A percentile compares a stretch with the other conserved stretches of the same genome.
Conservation (phyloP, 805 yeast genomes). For the Scheffersomyces stipitis region DNA sequence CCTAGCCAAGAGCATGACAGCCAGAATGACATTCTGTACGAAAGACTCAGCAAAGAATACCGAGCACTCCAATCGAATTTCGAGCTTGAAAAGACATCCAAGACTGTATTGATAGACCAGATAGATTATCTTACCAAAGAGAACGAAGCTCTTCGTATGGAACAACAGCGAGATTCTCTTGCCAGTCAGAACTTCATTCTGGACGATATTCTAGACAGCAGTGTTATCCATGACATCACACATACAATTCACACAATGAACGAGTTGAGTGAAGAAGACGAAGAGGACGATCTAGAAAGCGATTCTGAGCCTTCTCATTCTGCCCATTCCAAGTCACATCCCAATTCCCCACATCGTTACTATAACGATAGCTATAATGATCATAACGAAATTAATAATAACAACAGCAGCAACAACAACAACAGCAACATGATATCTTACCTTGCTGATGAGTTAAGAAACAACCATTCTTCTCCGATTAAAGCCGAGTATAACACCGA, state of each 20-base stretch:
- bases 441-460: constrained; percentile 20
- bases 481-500: constrained; percentile 10
- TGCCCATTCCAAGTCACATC: no score
- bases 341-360: no score
- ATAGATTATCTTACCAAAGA: constrained; percentile 48
- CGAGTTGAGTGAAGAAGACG: constrained; percentile 16
- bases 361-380: no score
- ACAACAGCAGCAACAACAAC: constrained; percentile 1
- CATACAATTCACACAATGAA: constrained; percentile 22
- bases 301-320: background rate
- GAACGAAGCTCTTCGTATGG: constrained; percentile 15
- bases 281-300: constrained; percentile 2
- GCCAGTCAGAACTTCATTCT: background rate
- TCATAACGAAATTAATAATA: constrained; percentile 4
- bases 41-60: constrained; percentile 32
- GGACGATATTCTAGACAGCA: constrained; percentile 6
- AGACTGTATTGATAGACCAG: constrained; percentile 53
- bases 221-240: constrained; percentile 4
- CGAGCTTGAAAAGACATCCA: constrained; percentile 54
- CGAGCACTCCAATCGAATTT: constrained; percentile 47
- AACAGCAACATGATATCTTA: constrained; percentile 16
- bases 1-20: constrained; percentile 7
- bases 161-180: constrained; percentile 7
- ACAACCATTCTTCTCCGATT: constrained; percentile 28
- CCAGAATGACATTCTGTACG: constrained; percentile 16